phyloP scores from a whole-genome alignment of 306 rosid genomes.

The Vigna unguiculata region DNA sequence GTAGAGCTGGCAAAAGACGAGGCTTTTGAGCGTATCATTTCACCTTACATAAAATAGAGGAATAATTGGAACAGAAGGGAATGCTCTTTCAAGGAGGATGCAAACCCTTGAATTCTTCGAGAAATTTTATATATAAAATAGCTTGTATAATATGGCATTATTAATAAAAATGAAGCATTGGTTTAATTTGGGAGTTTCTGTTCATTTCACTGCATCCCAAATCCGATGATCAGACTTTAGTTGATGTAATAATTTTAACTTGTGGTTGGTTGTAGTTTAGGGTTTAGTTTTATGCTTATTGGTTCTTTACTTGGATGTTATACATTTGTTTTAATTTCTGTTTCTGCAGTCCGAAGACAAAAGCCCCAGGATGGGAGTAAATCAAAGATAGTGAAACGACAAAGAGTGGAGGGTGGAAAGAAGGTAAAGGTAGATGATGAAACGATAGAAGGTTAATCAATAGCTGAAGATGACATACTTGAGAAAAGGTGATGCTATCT shows the following conservation, averaged over 20 bases:
- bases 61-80: neutral
- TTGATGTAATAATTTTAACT: neutral
- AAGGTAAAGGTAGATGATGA: conserved; percentile 42
- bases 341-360: conserved; percentile 47
- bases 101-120: conserved; percentile 9
- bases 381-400: conserved; percentile 40
- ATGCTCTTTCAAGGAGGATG: neutral
- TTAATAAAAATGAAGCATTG: neutral
- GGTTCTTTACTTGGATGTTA: conserved; percentile 12
- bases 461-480: conserved; percentile 36
- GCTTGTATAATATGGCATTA: neutral
- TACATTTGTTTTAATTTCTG: conserved; percentile 21
- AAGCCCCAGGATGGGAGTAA: conserved; percentile 36
- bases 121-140: neutral
- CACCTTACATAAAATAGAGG: neutral
- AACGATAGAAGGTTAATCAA: conserved; percentile 37
- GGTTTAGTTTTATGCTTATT: conserved; percentile 21
- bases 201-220: conserved; percentile 3
- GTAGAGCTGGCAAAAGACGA: conserved; percentile 4
- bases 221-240: conserved; percentile 22
- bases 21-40: conserved; percentile 2
- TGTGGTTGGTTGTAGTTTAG: neutral
- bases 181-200: conserved; percentile 4
- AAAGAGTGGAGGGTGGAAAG: conserved; percentile 37
- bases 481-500: conserved; percentile 36